Percentiles rank a stretch among this genome's conserved stretches.
phyloP scores from a whole-genome alignment of 2,329 filamentous ascomycete species.

The Onygena corvina region DNA sequence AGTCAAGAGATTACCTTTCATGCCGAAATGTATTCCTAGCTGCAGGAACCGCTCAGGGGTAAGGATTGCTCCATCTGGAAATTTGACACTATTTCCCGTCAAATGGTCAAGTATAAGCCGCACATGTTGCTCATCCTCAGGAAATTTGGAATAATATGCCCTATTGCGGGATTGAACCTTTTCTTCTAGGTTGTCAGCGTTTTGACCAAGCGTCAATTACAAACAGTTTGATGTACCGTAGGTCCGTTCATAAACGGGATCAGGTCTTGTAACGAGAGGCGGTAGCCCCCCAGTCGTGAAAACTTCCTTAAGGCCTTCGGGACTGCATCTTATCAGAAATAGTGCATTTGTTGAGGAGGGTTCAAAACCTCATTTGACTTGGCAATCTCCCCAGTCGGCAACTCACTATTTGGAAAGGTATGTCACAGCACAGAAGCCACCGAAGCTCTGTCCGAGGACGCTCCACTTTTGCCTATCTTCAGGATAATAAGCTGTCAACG shows the following conservation, averaged over 20 bases:
- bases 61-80: constrained; percentile 62
- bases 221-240: constrained; percentile 37
- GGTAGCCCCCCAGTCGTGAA: constrained; percentile 79
- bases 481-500: constrained; percentile 57
- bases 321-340: constrained; percentile 32
- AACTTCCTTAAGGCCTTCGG: constrained; percentile 64
- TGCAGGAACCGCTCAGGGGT: constrained; percentile 65
- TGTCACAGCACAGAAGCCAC: constrained; percentile 71
- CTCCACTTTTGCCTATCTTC: constrained; percentile 66
- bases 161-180: constrained; percentile 61
- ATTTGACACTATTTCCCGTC: constrained; percentile 46
- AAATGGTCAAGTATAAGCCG: constrained; percentile 56
- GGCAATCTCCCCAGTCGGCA: not conserved
- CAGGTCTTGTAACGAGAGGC: constrained; percentile 57
- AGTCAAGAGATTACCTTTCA: constrained; percentile 45
- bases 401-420: constrained; percentile 64
- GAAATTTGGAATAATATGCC: constrained; percentile 73
- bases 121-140: constrained; percentile 61
- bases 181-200: constrained; percentile 22
- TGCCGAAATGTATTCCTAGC: constrained; percentile 65
- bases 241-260: constrained; percentile 62
- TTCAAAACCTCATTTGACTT: not conserved
- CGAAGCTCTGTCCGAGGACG: constrained; percentile 82
- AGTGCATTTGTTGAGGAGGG: not conserved
- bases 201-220: constrained; percentile 12